Evolutionary conservation across 2,329 filamentous ascomycete species (phyloP).

Genomic region (Tothia fuscella): DNA sequence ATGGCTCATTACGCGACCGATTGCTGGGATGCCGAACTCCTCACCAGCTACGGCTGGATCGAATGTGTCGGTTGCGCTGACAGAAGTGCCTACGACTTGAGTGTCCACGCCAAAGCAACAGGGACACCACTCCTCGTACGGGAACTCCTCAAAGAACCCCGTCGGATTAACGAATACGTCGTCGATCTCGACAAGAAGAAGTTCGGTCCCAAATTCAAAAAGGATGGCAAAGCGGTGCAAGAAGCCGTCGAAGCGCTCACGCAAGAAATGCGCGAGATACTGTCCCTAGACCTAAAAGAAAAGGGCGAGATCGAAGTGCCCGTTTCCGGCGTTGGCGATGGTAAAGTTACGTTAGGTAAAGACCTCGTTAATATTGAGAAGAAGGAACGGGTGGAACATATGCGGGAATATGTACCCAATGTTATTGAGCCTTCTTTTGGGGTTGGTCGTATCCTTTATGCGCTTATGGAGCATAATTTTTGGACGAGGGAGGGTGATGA

Average conservation of each 20-base stretch:
- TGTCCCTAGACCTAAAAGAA: constrained; percentile 60
- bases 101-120: constrained; percentile 86
- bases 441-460: constrained; percentile 89
- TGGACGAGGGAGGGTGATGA: constrained; percentile 82
- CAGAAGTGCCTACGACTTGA: constrained; percentile 86
- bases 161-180: constrained; percentile 75
- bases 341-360: constrained; percentile 66
- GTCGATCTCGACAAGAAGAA: constrained; percentile 88
- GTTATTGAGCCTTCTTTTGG: constrained; percentile 97
- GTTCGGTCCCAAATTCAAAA: constrained; percentile 91
- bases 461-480: constrained; percentile 87
- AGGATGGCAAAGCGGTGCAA: constrained; percentile 79
- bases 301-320: constrained; percentile 67
- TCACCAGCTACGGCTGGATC: constrained; percentile 90
- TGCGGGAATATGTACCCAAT: constrained; percentile 85
- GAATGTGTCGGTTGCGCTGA: constrained; percentile 97
- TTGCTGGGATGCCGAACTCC: constrained; percentile 94
- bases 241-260: constrained; percentile 61
- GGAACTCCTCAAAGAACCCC: constrained; percentile 66
- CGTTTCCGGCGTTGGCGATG: constrained; percentile 53
- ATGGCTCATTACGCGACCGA: constrained; percentile 93
- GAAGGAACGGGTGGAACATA: constrained; percentile 68
- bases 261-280: constrained; percentile 70
- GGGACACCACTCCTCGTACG: constrained; percentile 76
- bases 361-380: constrained; percentile 78